Evolutionary conservation across 768 basidiomycete species (phyloP).

Genomic region (Phanerochaete sordida): DNA sequence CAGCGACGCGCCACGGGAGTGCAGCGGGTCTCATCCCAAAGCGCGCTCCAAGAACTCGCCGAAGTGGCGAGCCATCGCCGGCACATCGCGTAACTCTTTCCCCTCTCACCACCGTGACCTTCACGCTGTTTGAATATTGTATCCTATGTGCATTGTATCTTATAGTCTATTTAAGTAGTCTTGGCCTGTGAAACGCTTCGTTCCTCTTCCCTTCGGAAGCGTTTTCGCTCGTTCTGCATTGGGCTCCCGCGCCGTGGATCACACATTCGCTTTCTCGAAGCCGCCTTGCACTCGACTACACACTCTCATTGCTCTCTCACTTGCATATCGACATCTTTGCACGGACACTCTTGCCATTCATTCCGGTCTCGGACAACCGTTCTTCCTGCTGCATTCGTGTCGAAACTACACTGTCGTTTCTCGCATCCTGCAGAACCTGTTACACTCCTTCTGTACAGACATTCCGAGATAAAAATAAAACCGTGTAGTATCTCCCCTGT

Average conservation of each 20-base stretch:
- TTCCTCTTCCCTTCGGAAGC: background rate
- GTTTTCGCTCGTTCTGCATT: background rate
- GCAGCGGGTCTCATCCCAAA: background rate
- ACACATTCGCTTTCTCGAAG: background rate
- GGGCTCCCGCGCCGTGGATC: background rate
- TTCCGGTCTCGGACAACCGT: background rate
- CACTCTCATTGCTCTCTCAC: background rate
- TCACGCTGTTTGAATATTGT: background rate
- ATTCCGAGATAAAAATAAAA: background rate
- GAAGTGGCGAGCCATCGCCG: background rate
- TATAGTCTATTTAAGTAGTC: constrained; percentile 8
- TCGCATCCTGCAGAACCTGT: background rate
- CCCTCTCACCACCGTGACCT: background rate
- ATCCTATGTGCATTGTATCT: constrained; percentile 2
- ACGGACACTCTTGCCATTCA: background rate
- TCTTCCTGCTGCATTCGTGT: background rate
- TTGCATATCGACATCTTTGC: background rate
- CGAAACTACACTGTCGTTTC: constrained; percentile 9
- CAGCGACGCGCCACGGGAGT: background rate
- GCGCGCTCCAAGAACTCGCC: background rate
- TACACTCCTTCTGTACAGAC: constrained; percentile 4
- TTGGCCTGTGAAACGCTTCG: background rate
- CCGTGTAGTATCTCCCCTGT: constrained; percentile 15
- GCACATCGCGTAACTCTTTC: constrained; percentile 1
- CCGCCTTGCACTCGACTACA: background rate